Percentiles rank a stretch among this genome's conserved stretches.
Conservation (phyloP, 768 basidiomycete species). For the Lentinula boryana region DNA sequence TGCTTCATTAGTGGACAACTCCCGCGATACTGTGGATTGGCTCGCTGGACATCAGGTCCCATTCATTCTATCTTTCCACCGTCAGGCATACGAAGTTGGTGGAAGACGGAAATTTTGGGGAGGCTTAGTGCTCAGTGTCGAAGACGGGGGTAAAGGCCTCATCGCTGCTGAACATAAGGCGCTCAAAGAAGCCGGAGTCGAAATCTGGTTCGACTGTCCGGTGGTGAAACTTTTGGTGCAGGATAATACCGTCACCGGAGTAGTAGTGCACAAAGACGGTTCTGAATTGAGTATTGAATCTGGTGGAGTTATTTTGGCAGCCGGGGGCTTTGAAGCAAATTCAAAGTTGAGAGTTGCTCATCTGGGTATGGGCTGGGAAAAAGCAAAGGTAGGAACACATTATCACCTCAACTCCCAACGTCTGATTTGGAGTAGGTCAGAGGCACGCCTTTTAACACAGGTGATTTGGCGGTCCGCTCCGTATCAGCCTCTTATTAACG, state of each 20-base stretch:
- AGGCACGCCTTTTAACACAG: conserved; percentile 64
- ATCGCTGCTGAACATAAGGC: conserved; percentile 49
- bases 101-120: conserved; percentile 69
- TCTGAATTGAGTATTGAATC: conserved; percentile 29
- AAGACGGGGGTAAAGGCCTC: conserved; percentile 63
- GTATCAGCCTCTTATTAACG: not conserved
- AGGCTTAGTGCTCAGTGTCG: conserved; percentile 56
- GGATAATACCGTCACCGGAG: conserved; percentile 35
- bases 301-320: conserved; percentile 51
- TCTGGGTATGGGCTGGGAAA: conserved; percentile 54
- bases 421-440: conserved; percentile 38
- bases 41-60: conserved; percentile 43
- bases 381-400: conserved; percentile 39
- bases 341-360: conserved; percentile 42
- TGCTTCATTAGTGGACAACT: conserved; percentile 44
- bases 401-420: not conserved
- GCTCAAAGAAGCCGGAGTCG: conserved; percentile 42
- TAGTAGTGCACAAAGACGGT: conserved; percentile 36
- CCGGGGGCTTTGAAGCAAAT: conserved; percentile 64
- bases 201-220: conserved; percentile 52
- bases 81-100: conserved; percentile 62
- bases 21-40: conserved; percentile 54
- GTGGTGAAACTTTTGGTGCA: conserved; percentile 34
- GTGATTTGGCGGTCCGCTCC: conserved; percentile 7
- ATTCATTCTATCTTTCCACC: conserved; percentile 54